Evolutionary conservation across 2,329 filamentous ascomycete genomes (phyloP), one percentile per base, ranked within the genome.

Genomic region (Aspergillus sp.): DNA sequence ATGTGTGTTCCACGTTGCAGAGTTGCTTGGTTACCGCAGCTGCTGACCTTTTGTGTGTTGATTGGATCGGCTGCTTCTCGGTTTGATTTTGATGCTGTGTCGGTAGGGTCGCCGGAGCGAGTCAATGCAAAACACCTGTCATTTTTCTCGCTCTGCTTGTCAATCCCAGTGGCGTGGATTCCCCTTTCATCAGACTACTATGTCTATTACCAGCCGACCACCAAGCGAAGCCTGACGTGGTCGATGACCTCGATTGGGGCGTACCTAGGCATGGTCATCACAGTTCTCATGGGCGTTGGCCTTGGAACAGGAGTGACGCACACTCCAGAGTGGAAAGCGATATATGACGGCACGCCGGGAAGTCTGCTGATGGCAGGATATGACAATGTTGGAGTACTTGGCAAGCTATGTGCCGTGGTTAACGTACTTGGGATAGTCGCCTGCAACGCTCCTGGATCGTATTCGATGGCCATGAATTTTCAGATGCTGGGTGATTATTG

Each of bases 371-470:
- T 66, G 47, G 64, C 62, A 10, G 64, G 53, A 5, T 72, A 66
- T 52, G 59, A 56, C 43, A 56, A 58, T 11, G 58, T 73, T 5
- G 68, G 69, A 9, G 59, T 53, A 3, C 71, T 73, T 47, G 70
- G 70, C 9, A 64, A 65, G 33, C 66, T 73, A 50, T 72, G 69
- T 42, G 64, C 64, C 8, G 65, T 70, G 43, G 58, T 73, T 42
- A 60, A 72, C 43, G 65, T 68, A 11, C 57, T 73, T 6, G 64
- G 67, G 4, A 57, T 69, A 40, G 60, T 74, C 33, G 64, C 67
- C 5, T 73, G 72, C 52, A 73, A 71, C 44, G 65, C 66, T 2
- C 70, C 70, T 1, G 65, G 66, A 3, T 65, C 68, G 1, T 74
- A 74, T 52, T 69, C 69, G 4, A 70, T 69, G 49, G 65, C 67